Evolutionary conservation across 768 basidiomycete genomes (phyloP).

Genomic region (Termitomyces sp.): DNA sequence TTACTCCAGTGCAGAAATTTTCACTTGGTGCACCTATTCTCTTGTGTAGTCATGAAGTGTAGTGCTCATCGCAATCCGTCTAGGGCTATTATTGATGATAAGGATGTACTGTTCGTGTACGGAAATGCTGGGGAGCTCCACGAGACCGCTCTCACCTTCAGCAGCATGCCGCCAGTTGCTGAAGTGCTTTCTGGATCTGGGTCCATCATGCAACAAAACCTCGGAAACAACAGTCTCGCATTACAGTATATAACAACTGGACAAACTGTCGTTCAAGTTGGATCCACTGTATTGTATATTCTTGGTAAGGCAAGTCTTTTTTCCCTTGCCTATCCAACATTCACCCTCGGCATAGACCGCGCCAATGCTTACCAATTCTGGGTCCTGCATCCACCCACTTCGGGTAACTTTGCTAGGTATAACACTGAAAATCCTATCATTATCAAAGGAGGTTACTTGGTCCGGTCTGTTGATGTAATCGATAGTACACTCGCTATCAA

Average conservation of each 20-base stretch:
- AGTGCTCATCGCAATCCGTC: neutral
- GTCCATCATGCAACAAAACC: slow-evolving; percentile 27
- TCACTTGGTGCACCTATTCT: slow-evolving; percentile 33
- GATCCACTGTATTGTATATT: slow-evolving; percentile 36
- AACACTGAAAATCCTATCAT: slow-evolving; percentile 38
- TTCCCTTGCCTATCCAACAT: neutral
- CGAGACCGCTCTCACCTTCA: slow-evolving; percentile 42
- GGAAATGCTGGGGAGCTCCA: slow-evolving; percentile 42
- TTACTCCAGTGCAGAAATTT: slow-evolving; percentile 44
- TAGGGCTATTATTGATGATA: slow-evolving; percentile 45
- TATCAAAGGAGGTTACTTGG: slow-evolving; percentile 43
- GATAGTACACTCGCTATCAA: slow-evolving; percentile 33
- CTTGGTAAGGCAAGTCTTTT: slow-evolving; percentile 30
- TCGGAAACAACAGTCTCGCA: slow-evolving; percentile 29
- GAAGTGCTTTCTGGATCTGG: slow-evolving; percentile 30
- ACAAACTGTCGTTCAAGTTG: slow-evolving; percentile 41
- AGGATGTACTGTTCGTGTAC: slow-evolving; percentile 42
- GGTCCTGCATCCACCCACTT: slow-evolving; percentile 38
- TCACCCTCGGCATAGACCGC: slow-evolving; percentile 28
- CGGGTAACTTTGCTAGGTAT: slow-evolving; percentile 29
- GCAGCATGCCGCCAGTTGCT: slow-evolving; percentile 19
- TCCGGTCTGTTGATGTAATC: slow-evolving; percentile 32
- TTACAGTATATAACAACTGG: slow-evolving; percentile 41
- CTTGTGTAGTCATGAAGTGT: neutral
- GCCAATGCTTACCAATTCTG: slow-evolving; percentile 46